These are phyloP conservation scores for Postia placenta DNA, from an alignment of 768 basidiomycete species.

Conservation along the genomic window DNA sequence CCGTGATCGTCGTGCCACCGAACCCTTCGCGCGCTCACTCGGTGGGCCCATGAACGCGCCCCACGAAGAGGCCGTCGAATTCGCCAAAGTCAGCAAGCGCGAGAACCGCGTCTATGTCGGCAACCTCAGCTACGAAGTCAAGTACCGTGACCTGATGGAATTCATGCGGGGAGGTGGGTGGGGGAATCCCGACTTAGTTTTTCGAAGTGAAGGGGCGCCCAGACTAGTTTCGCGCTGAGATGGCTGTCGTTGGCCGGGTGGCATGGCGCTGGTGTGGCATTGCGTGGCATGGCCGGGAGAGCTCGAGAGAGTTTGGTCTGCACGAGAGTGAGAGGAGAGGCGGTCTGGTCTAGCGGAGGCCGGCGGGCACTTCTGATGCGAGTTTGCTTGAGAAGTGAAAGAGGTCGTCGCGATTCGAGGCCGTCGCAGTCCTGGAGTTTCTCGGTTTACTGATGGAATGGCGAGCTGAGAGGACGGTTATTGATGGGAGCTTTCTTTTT, in stretches of 20 bases:
- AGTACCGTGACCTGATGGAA: slow-evolving; percentile 98
- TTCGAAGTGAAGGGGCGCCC: too few relatives aligned
- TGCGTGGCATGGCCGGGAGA: slow-evolving; percentile 7
- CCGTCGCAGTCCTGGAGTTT: slow-evolving; percentile 19
- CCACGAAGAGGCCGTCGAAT: slow-evolving; percentile 92
- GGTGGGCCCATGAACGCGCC: slow-evolving; percentile 88
- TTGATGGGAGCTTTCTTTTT: slow-evolving; percentile 91
- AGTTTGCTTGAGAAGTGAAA: slow-evolving; percentile 7
- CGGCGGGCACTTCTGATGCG: slow-evolving; percentile 4
- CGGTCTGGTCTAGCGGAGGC: too few relatives aligned
- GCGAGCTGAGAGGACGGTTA: slow-evolving; percentile 71
- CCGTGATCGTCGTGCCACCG: slow-evolving; percentile 54
- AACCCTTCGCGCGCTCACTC: slow-evolving; percentile 72
- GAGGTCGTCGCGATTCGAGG: neutral
- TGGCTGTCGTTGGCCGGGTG: slow-evolving; percentile 6
- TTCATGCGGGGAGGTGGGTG: slow-evolving; percentile 99
- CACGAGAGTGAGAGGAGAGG: neutral
- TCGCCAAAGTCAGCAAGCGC: slow-evolving; percentile 93
- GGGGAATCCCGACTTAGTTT: slow-evolving; percentile 64
- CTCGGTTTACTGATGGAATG: slow-evolving; percentile 40
- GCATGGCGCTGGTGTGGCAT: slow-evolving; percentile 1
- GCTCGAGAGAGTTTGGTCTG: neutral
- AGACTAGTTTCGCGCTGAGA: slow-evolving; percentile 6
- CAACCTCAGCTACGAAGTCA: slow-evolving; percentile 98
- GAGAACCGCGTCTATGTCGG: slow-evolving; percentile 99